These are phyloP conservation scores for Fusarium sp. DNA, from an alignment of 2,329 filamentous ascomycete species.

Conservation along the genomic window DNA sequence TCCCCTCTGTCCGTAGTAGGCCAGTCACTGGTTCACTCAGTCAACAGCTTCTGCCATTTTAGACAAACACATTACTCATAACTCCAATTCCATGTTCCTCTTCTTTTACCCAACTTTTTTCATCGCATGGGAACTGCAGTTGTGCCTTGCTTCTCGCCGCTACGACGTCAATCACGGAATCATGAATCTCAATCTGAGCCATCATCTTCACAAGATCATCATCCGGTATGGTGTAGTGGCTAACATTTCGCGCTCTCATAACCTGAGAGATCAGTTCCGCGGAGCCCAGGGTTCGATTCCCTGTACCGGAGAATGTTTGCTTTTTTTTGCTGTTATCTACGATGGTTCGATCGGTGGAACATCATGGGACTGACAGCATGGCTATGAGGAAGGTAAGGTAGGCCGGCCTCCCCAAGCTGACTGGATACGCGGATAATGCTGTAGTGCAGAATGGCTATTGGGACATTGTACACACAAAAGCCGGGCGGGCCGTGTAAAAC, in stretches of 20 bases:
- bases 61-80: not conserved
- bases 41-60: not conserved
- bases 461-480: not conserved
- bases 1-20: too few relatives aligned
- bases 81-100: too few relatives aligned
- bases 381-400: too few relatives aligned
- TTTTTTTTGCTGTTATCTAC: too few relatives aligned
- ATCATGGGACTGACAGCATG: not conserved
- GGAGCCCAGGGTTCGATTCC: conserved; percentile 45
- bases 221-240: conserved; percentile 49
- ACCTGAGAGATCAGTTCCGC: conserved; percentile 39
- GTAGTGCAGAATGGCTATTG: not conserved
- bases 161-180: not conserved
- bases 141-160: not conserved
- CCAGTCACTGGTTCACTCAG: not conserved
- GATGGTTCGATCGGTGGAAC: not conserved
- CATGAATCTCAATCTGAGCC: not conserved
- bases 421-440: not conserved
- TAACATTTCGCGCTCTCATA: conserved; percentile 48
- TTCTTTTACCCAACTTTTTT: not conserved
- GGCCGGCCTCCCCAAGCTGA: too few relatives aligned
- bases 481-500: not conserved
- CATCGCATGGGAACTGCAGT: not conserved
- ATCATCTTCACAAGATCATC: not conserved
- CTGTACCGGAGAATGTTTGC: conserved; percentile 34